These are phyloP conservation scores for Prasinococcaceae sp. DNA, from an alignment of 139 green algal species.

Conservation along the genomic window DNA sequence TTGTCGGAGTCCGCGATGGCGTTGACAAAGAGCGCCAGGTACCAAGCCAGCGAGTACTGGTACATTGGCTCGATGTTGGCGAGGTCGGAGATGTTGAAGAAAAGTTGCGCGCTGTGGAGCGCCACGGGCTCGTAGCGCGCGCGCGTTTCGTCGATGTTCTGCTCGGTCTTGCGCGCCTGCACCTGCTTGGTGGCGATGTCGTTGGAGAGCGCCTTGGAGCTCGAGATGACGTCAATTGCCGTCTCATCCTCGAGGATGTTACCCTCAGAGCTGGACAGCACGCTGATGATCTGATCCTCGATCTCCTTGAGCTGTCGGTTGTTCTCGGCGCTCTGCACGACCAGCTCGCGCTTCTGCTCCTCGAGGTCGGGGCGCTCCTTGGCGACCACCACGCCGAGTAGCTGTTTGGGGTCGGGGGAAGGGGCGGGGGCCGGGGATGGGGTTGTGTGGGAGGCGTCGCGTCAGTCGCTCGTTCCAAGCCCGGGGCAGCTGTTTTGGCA, in stretches of 20 bases:
- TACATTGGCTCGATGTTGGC: constrained; percentile 35
- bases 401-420: too few relatives aligned
- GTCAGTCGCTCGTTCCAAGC: too few relatives aligned
- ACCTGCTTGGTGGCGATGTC: constrained; percentile 61
- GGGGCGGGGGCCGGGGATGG: too few relatives aligned
- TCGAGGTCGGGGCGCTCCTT: constrained; percentile 60
- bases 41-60: constrained; percentile 33
- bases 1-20: constrained; percentile 10
- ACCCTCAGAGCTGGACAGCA: constrained; percentile 45
- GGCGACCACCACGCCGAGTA: constrained; percentile 58
- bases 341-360: constrained; percentile 64
- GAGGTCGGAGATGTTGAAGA: constrained; percentile 30
- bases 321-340: constrained; percentile 57
- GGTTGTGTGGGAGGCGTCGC: too few relatives aligned
- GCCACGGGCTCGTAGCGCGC: constrained; percentile 25
- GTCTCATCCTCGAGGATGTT: constrained; percentile 73
- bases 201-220: constrained; percentile 47
- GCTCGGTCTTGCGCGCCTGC: constrained; percentile 26
- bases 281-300: constrained; percentile 65
- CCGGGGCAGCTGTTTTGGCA: too few relatives aligned
- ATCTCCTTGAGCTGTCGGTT: constrained; percentile 61
- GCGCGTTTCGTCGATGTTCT: constrained; percentile 26
- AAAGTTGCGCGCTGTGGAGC: constrained; percentile 18
- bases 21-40: constrained; percentile 22
- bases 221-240: constrained; percentile 51